Conservation (phyloP, 2,329 filamentous ascomycete species). For the Kalmusia sp. region DNA sequence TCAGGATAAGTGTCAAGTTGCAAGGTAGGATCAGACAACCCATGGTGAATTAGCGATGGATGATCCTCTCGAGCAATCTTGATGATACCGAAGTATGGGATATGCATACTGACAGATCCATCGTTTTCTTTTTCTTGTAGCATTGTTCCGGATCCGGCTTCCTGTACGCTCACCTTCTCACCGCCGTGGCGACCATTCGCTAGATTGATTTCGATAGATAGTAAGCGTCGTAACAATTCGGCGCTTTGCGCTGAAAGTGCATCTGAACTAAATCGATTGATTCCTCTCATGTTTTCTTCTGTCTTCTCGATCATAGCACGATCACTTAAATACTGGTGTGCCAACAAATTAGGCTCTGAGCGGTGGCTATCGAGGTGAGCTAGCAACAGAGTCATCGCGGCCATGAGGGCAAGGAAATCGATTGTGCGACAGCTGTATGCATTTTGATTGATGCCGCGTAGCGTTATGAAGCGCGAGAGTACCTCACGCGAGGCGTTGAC, state of each 20-base stretch:
- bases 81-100: too few relatives aligned
- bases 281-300: slow-evolving; percentile 12
- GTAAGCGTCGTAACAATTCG: slow-evolving; percentile 11
- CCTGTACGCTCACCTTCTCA: too few relatives aligned
- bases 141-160: too few relatives aligned
- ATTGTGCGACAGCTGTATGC: slow-evolving; percentile 13
- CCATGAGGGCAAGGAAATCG: slow-evolving; percentile 20
- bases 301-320: slow-evolving; percentile 18
- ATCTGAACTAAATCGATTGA: slow-evolving; percentile 11
- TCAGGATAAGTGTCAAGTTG: too few relatives aligned
- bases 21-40: too few relatives aligned
- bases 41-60: too few relatives aligned
- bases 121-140: too few relatives aligned
- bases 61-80: too few relatives aligned
- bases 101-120: too few relatives aligned
- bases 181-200: too few relatives aligned
- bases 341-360: slow-evolving; percentile 9
- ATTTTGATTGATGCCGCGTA: slow-evolving; percentile 14
- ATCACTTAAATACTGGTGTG: slow-evolving; percentile 15
- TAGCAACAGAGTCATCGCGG: slow-evolving; percentile 13
- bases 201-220: slow-evolving; percentile 17
- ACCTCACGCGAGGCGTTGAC: slow-evolving; percentile 18
- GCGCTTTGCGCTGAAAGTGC: slow-evolving; percentile 12
- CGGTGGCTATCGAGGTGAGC: slow-evolving; percentile 12
- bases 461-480: slow-evolving; percentile 13